Evolutionary conservation across 176 grass and related monocot genomes (phyloP).

Genomic region (Oryza longistaminata): DNA sequence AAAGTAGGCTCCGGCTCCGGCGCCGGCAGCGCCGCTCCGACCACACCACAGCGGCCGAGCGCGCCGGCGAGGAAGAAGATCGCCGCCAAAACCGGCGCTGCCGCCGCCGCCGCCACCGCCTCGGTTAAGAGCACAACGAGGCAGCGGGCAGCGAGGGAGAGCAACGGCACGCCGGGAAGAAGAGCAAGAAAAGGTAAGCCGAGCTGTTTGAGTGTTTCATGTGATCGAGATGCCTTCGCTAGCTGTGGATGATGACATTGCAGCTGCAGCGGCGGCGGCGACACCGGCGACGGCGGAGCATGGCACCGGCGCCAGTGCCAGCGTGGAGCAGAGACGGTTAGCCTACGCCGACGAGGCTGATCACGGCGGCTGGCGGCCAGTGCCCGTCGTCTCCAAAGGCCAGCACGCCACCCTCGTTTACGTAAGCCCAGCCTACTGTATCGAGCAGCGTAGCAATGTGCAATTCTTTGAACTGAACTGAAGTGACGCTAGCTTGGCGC

Average conservation of each 20-base stretch:
- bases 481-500: not conserved
- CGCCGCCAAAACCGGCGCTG: not conserved
- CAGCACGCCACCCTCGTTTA: not conserved
- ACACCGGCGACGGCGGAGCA: not conserved
- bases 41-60: not conserved
- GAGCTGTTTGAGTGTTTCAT: not conserved
- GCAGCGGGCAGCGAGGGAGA: slow-evolving; percentile 29
- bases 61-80: slow-evolving; percentile 23
- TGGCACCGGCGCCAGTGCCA: not conserved
- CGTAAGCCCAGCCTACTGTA: slow-evolving; percentile 1
- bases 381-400: not conserved
- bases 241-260: not conserved
- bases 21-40: not conserved
- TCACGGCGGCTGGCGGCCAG: not conserved
- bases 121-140: not conserved
- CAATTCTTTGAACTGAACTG: not conserved
- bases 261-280: not conserved
- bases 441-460: no score
- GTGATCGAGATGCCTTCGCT: no score
- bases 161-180: slow-evolving; percentile 22
- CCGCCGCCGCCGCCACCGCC: no score
- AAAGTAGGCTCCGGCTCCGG: not conserved
- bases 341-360: slow-evolving; percentile 21
- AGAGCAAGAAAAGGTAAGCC: slow-evolving; percentile 42
- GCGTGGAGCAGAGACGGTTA: slow-evolving; percentile 17